phyloP scores from a whole-genome alignment of 768 basidiomycete species.

The Leccinum obscurum region DNA sequence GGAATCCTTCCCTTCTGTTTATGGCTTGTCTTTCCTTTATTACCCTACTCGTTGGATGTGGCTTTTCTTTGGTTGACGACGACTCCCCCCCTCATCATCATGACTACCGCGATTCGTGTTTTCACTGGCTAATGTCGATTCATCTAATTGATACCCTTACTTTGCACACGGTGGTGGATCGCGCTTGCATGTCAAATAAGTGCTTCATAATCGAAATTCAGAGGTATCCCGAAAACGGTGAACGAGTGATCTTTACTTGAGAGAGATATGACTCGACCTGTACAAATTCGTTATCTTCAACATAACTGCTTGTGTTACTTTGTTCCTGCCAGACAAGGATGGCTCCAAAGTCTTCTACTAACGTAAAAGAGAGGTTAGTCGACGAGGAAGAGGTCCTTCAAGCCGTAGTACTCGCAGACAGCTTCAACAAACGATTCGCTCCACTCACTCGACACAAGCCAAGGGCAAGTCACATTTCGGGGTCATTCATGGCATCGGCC shows the following conservation, averaged over 20 bases:
- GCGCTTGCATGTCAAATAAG: constrained; percentile 35
- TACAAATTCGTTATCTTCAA: not conserved
- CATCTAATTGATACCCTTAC: constrained; percentile 56
- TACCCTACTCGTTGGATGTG: constrained; percentile 61
- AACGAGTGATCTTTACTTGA: not conserved
- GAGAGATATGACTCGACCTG: constrained; percentile 26
- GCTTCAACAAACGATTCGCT: constrained; percentile 90
- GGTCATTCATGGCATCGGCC: constrained; percentile 9
- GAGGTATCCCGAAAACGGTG: constrained; percentile 11
- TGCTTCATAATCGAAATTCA: constrained; percentile 31
- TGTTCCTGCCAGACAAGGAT: constrained; percentile 37
- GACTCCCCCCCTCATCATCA: constrained; percentile 56
- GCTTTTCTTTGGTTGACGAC: constrained; percentile 54
- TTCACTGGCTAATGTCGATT: constrained; percentile 68
- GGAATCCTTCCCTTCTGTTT: constrained; percentile 36
- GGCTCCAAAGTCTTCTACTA: constrained; percentile 59
- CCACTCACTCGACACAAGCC: constrained; percentile 89
- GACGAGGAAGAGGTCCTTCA: constrained; percentile 88
- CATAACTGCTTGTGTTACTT: not conserved
- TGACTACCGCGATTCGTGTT: constrained; percentile 62
- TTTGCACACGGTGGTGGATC: constrained; percentile 34
- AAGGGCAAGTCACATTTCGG: constrained; percentile 53
- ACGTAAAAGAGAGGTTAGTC: constrained; percentile 61
- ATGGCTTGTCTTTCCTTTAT: constrained; percentile 33
- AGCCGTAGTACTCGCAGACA: constrained; percentile 94